These are phyloP conservation scores for Tricholoma furcatifolium DNA, from an alignment of 768 basidiomycete genomes.

Conservation along the genomic window DNA sequence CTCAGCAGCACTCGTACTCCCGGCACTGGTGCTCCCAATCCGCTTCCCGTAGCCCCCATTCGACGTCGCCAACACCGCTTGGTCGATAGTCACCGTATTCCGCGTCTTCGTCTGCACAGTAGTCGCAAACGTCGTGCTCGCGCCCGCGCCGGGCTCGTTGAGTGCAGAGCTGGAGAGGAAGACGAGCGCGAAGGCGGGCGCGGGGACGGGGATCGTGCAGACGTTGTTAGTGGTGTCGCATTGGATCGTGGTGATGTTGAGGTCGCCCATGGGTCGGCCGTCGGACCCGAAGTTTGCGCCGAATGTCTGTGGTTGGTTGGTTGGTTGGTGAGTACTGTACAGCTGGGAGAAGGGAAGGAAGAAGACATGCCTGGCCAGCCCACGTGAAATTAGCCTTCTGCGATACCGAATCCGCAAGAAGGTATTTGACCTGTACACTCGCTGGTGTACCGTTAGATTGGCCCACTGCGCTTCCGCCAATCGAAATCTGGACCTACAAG, in stretches of 20 bases:
- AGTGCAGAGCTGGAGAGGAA: constrained; percentile 50
- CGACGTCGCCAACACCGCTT: constrained; percentile 51
- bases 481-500: no score
- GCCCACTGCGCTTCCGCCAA: no score
- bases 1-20: constrained; percentile 21
- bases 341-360: no score
- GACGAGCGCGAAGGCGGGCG: constrained; percentile 74
- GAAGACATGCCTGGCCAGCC: constrained; percentile 51
- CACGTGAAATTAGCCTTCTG: constrained; percentile 60
- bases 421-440: constrained; percentile 40
- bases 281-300: constrained; percentile 63
- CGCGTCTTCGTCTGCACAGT: constrained; percentile 54
- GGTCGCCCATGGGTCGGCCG: constrained; percentile 58
- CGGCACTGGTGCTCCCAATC: constrained; percentile 32
- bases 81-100: constrained; percentile 58
- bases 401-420: constrained; percentile 43
- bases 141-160: constrained; percentile 24
- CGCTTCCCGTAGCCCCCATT: constrained; percentile 35
- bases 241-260: constrained; percentile 55
- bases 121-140: constrained; percentile 51
- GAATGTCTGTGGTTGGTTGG: constrained; percentile 45
- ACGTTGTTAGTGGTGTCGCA: constrained; percentile 54
- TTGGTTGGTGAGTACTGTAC: background rate
- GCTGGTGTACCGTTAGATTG: no score
- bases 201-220: constrained; percentile 62